phyloP scores from a whole-genome alignment of 73 alveolate species.

The Paramecium pentaurelia region DNA sequence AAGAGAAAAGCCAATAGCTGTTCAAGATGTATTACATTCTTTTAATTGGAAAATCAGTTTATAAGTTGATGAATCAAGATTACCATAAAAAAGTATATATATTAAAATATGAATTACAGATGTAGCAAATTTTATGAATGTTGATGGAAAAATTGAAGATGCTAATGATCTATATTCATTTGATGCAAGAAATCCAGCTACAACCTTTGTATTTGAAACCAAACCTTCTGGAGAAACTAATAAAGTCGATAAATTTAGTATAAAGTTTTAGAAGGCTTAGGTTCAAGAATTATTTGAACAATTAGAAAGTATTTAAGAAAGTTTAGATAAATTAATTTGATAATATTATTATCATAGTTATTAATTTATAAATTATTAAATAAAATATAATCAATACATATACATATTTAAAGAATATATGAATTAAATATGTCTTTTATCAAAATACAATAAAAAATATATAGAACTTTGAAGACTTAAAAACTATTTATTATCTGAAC shows the following conservation, averaged over 20 bases:
- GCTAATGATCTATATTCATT: slow-evolving; percentile 52
- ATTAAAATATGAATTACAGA: neutral
- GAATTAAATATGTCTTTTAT: too few relatives aligned
- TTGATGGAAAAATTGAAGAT: slow-evolving; percentile 43
- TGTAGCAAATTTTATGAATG: slow-evolving; percentile 53
- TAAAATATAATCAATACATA: too few relatives aligned
- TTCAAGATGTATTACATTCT: slow-evolving; percentile 34
- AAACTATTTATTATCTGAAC: too few relatives aligned
- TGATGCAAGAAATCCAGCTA: slow-evolving; percentile 60
- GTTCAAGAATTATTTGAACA: slow-evolving; percentile 5
- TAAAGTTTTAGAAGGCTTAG: neutral
- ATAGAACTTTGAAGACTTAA: too few relatives aligned
- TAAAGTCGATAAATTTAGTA: slow-evolving; percentile 3
- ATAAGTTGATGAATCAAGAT: slow-evolving; percentile 47
- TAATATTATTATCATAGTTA: neutral
- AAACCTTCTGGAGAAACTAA: slow-evolving; percentile 8
- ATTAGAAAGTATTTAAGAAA: slow-evolving; percentile 33
- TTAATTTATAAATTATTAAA: too few relatives aligned
- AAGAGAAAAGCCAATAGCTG: slow-evolving; percentile 60
- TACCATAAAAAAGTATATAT: slow-evolving; percentile 47
- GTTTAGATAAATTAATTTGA: slow-evolving; percentile 43
- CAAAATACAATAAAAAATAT: too few relatives aligned
- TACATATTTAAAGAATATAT: too few relatives aligned
- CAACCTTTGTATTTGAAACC: slow-evolving; percentile 14
- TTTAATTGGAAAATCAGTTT: slow-evolving; percentile 59